These are phyloP conservation scores for Penicillium silybi DNA, from an alignment of 495 filamentous ascomycete genomes.

Conservation along the genomic window DNA sequence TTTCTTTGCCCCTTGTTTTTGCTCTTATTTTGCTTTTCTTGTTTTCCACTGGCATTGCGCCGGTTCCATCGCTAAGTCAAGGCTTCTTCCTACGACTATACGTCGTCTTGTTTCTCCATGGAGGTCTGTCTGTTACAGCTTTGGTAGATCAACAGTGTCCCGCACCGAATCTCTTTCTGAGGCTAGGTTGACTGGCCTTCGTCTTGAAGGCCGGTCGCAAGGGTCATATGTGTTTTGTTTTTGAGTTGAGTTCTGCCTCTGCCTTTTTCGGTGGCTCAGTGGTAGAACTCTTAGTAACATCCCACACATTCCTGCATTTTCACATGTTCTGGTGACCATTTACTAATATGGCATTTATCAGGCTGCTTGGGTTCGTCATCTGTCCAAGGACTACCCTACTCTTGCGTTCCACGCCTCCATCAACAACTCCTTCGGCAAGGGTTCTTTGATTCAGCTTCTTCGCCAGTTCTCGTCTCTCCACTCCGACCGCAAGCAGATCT, in stretches of 20 bases:
- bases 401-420: constrained; percentile 90
- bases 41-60: constrained; percentile 14
- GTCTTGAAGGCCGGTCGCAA: constrained; percentile 69
- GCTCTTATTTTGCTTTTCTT: constrained; percentile 14
- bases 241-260: constrained; percentile 78
- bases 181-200: constrained; percentile 66
- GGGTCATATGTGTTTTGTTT: constrained; percentile 67
- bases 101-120: constrained; percentile 52
- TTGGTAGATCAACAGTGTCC: constrained; percentile 87
- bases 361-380: constrained; percentile 78
- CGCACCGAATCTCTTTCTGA: constrained; percentile 60
- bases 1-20: constrained; percentile 9
- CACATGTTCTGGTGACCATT: constrained; percentile 19
- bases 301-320: constrained; percentile 72
- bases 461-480: constrained; percentile 94
- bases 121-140: constrained; percentile 93
- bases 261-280: constrained; percentile 46
- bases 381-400: constrained; percentile 86
- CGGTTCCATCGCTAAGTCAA: constrained; percentile 89
- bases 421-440: constrained; percentile 88
- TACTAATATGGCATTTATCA: constrained; percentile 48
- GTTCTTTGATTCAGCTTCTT: constrained; percentile 70
- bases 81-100: constrained; percentile 62
- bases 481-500: constrained; percentile 86
- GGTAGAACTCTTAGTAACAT: constrained; percentile 96